Evolutionary conservation across 495 filamentous ascomycete genomes (phyloP).

Genomic region (Xylaria grammica): DNA sequence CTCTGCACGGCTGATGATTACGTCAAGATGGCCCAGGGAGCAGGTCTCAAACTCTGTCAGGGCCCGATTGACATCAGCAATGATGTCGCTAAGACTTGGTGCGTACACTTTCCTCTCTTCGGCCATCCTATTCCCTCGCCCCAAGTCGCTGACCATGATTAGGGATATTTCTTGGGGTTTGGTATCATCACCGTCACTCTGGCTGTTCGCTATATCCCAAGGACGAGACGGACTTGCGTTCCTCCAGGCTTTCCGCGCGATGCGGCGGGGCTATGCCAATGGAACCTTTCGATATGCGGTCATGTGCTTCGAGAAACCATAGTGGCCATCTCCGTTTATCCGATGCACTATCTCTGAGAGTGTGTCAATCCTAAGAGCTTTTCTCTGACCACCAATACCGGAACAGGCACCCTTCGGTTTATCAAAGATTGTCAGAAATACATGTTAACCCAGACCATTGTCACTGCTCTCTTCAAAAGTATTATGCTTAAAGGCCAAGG

Average conservation of each 20-base stretch:
- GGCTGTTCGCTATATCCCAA: conserved; percentile 62
- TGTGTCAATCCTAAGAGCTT: neutral
- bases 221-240: conserved; percentile 63
- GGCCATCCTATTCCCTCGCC: neutral
- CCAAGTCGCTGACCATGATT: neutral
- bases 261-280: conserved; percentile 63
- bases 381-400: neutral
- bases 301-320: conserved; percentile 59
- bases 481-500: too few species aligned
- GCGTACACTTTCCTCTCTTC: conserved; percentile 29
- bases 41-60: conserved; percentile 48
- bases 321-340: neutral
- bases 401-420: too few species aligned
- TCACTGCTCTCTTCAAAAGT: too few species aligned
- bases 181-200: conserved; percentile 60
- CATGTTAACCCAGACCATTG: too few species aligned
- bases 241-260: conserved; percentile 62
- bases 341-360: neutral
- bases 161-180: conserved; percentile 68
- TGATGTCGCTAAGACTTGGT: conserved; percentile 64
- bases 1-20: conserved; percentile 57
- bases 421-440: too few species aligned
- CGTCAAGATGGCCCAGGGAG: conserved; percentile 49
- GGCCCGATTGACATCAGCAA: conserved; percentile 60
- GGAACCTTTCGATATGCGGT: conserved; percentile 63